Evolutionary conservation across 148 eudicot species (phyloP), one percentile per base, ranked within the genome.

Genomic region (Fagopyrum homotropicum): DNA sequence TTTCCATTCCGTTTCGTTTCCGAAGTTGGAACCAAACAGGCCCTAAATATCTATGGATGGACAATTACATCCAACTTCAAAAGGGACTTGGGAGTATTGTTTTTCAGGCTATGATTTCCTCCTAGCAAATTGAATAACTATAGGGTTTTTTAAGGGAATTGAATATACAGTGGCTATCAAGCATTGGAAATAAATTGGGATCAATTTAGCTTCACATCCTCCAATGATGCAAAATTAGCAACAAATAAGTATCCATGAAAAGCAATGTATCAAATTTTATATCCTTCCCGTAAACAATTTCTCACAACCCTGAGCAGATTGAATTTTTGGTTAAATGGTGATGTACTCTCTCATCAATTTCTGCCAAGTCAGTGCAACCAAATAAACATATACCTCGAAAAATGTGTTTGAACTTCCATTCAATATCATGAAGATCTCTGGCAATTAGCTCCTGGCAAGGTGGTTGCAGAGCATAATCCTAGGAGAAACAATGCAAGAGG

Each of bases 351-450:
- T 66, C 71, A 40, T 40, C 8, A 43, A 6, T 6, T 66, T 66
- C 19, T 66, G 9, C n/a, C 52, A 10, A 49, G 52, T 49, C 19
- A 40, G 71, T 40, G 17, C 17, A 66, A 29, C 17, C 5, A 66
- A 40, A 49, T 12, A 66, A 66, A 52, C 68, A 81, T 61, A 46
- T 82, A 89, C 99, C 99, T 81, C 99, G 88, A 77, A 96, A 96
- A 56, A 96, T 96, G 81, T 96, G 99, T 78, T 97, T 85, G 77
- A 96, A 96, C 78, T 96, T 96, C 99, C 99, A 96, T 79, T 96
- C 99, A 72, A 85, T 89, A 77, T 96, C 98, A 83, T 96, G 99
- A 66, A 96, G 93, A 89, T 96, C 99, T 87, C 98, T 89, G 11
- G 99, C 99, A 82, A 91, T 84, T 73, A 96, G 89, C 76, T 96